Evolutionary conservation across 164 flowering plant species (phyloP).

Genomic region (Euptelea pleiosperma): DNA sequence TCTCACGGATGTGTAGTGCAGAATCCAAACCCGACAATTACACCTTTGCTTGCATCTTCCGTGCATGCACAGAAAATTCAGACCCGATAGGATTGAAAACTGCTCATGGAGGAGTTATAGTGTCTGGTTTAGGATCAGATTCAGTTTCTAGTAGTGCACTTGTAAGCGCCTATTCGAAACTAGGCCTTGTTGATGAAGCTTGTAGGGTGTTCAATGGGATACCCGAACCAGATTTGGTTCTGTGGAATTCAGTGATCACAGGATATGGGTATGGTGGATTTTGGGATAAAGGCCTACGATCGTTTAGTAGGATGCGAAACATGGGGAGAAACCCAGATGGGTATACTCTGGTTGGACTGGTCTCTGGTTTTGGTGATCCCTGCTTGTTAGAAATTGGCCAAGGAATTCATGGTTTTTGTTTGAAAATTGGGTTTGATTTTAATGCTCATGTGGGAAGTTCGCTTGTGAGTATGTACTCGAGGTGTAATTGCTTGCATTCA

Average conservation of each 20-base stretch:
- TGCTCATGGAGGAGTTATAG: slow-evolving; percentile 48
- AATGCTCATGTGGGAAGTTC: slow-evolving; percentile 55
- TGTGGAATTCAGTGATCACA: slow-evolving; percentile 67
- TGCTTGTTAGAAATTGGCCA: slow-evolving; percentile 35
- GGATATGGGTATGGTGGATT: slow-evolving; percentile 49
- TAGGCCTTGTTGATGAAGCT: slow-evolving; percentile 51
- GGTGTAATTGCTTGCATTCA: slow-evolving; percentile 46
- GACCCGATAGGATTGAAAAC: slow-evolving; percentile 32
- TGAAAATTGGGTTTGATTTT: slow-evolving; percentile 48
- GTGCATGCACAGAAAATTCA: slow-evolving; percentile 48
- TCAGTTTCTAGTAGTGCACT: slow-evolving; percentile 57
- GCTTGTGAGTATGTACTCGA: slow-evolving; percentile 75
- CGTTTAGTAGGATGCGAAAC: slow-evolving; percentile 45
- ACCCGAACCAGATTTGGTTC: slow-evolving; percentile 55
- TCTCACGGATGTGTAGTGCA: slow-evolving; percentile 38
- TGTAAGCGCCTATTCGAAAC: slow-evolving; percentile 60
- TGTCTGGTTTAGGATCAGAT: slow-evolving; percentile 49
- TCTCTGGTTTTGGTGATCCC: slow-evolving; percentile 35
- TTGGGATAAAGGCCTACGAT: slow-evolving; percentile 41
- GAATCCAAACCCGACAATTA: slow-evolving; percentile 55
- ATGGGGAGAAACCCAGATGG: slow-evolving; percentile 55
- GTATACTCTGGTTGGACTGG: slow-evolving; percentile 59
- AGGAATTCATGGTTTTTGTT: slow-evolving; percentile 59
- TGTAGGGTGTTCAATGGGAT: slow-evolving; percentile 44
- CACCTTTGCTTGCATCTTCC: slow-evolving; percentile 69